Base-by-base conservation (phyloP, 345 rosid species). In the Acer saccharum region DNA sequence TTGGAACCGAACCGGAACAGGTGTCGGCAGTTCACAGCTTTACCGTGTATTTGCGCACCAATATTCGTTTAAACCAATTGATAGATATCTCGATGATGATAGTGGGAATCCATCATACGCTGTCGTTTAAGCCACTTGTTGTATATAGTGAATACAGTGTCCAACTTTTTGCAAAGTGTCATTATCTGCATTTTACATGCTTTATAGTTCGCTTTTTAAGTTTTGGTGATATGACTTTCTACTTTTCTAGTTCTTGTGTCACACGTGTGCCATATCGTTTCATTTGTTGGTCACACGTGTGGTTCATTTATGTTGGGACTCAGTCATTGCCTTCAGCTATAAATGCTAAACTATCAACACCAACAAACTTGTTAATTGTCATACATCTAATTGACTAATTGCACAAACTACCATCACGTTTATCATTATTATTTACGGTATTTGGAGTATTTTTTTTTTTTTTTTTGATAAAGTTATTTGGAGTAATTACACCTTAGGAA, bases 1-100 rank as follows among this genome's bases (percentile, higher is more conserved):
- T 74, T 48, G 76, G 60, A 73, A 67, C 23, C 27, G 75, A 32
- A 54, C 50, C 68, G 13, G 62, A 43, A 2, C 76, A 61, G 3
- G 76, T 73, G 68, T 72, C 65, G 57, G 13, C 0, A 2, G 32
- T 3, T 29, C 32, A 43, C 7, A 20, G 67, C 39, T 3, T 39
- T 0, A 32, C 41, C 13, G 68, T 73, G 23, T 6, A 71, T 25
- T 50, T 70, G 52, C 63, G 62, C 73, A 25, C 50, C 50, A 55
- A 52, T 9, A 7, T 6, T 20, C 35, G 57, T 21, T 44, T 68
- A 8, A 3, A n/a, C 44, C 7, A 6, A 41, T 6, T 1, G 46
- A 32, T 1, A 1, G 27, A 25, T 25, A 1, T 25, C 27, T 32
- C 5, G 10, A 8, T 7, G 46, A 43, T 43, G 46, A 43, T 43